Evolutionary conservation across 345 rosid species (phyloP).

Genomic region (Orychophragmus violaceus): DNA sequence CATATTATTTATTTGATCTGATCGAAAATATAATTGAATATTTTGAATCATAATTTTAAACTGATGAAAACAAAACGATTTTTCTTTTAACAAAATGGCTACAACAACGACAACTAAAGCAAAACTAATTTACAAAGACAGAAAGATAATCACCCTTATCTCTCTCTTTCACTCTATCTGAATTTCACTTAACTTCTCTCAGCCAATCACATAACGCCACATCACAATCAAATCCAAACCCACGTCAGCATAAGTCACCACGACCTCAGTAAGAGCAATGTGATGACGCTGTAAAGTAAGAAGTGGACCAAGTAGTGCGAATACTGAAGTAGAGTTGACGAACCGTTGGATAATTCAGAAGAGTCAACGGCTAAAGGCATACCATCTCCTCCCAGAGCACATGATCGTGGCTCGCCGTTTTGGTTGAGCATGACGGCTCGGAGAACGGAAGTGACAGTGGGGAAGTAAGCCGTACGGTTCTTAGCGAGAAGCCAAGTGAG

Average conservation of each 20-base stretch:
- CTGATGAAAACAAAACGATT: too few species aligned
- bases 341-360: conserved; percentile 42
- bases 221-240: conserved; percentile 1
- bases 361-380: conserved; percentile 92
- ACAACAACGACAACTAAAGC: conserved; percentile 10
- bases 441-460: conserved; percentile 69
- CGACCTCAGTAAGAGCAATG: conserved; percentile 10
- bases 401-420: conserved; percentile 53
- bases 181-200: conserved; percentile 4
- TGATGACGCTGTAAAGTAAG: conserved; percentile 14
- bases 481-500: conserved; percentile 92
- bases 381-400: conserved; percentile 72
- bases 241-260: conserved; percentile 11
- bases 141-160: background rate
- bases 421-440: conserved; percentile 67
- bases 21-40: background rate
- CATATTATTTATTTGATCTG: background rate
- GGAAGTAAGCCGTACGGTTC: conserved; percentile 71
- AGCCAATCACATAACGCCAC: conserved; percentile 8
- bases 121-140: conserved; percentile 30
- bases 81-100: too few species aligned
- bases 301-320: conserved; percentile 1
- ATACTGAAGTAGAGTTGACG: conserved; percentile 24
- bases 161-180: conserved; percentile 15
- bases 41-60: too few species aligned